Base-by-base conservation (phyloP, 306 rosid genomes). In the Vigna mungo region DNA sequence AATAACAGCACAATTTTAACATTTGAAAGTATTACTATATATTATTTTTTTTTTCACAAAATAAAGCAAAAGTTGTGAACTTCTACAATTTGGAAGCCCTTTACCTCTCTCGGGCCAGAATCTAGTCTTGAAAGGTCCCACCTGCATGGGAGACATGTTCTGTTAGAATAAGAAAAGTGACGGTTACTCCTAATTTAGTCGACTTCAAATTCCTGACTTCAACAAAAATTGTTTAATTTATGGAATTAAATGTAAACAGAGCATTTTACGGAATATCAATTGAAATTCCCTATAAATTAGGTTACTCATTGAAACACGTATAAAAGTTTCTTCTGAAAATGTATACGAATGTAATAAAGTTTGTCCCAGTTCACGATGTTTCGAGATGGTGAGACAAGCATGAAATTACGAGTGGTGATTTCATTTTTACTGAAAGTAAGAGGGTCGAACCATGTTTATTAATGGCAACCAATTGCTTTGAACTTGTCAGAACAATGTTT, bases 331-430 rank as follows among this genome's bases (percentile, higher is more conserved):
- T 51, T 41, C 43, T 72, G 48, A 21, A 39, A 72, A 56, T 14
- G 7, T 74, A 37, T 54, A 17, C 15, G 48, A 65, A 55, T 64
- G 56, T 36, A 52, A 47, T 44, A 7, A 63, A 63, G n/a, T 71
- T 47, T 47, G 17, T 47, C 36, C 17, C 52, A 47, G n/a, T 47
- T 13, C n/a, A 47, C 51, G 13, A 2, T 47, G 51, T n/a, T 47
- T 0, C 51, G 13, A 47, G 51, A 12, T 64, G 58, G 23, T 32
- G 39, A 34, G 25, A 20, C 53, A 43, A 63, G 37, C 14, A 10
- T 32, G 60, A 71, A 44, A 39, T 48, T 20, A 54, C 10, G 53
- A 62, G 59, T 46, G 65, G 36, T 63, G 47, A 30, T 25, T 39
- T 46, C 34, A 23, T 20, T 36, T 49, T 34, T 41, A 27, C 23